Evolutionary conservation across 352 stramenopile species (phyloP).

Genomic region (Phytophthora pini): DNA sequence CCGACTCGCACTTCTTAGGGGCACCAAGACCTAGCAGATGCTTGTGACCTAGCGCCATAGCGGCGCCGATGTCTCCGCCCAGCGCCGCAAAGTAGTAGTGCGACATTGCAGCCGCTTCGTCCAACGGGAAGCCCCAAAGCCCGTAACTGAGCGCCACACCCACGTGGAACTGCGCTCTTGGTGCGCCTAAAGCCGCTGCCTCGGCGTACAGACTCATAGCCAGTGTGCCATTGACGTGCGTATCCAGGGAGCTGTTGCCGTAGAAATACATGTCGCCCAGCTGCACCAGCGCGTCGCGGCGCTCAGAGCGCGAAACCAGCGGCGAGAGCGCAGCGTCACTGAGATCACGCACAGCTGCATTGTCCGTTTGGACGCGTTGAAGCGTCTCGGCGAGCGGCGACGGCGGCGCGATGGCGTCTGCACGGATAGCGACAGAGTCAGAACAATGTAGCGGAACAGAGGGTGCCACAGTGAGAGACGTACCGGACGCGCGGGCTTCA

Average conservation of each 20-base stretch:
- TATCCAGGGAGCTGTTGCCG: constrained; percentile 67
- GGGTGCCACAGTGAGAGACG: neutral
- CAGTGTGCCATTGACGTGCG: constrained; percentile 72
- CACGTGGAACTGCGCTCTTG: constrained; percentile 84
- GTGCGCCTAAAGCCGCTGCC: constrained; percentile 61
- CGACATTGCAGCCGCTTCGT: constrained; percentile 72
- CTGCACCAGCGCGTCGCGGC: constrained; percentile 68
- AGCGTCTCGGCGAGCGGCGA: constrained; percentile 36
- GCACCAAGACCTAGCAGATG: constrained; percentile 78
- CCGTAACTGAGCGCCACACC: constrained; percentile 86
- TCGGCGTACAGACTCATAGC: constrained; percentile 72
- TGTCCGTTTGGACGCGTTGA: constrained; percentile 30
- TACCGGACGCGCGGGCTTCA: constrained; percentile 35
- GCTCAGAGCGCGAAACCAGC: constrained; percentile 33
- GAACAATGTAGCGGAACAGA: neutral
- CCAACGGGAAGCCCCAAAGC: constrained; percentile 72
- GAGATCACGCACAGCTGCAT: constrained; percentile 45
- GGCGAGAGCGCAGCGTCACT: constrained; percentile 51
- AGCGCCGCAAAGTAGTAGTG: constrained; percentile 89
- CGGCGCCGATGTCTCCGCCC: constrained; percentile 62
- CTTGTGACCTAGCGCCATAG: constrained; percentile 82
- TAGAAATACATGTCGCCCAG: constrained; percentile 84
- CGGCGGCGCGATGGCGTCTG: constrained; percentile 33
- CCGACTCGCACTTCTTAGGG: constrained; percentile 83
- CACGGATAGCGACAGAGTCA: constrained; percentile 4